Evolutionary conservation across 176 grass and related monocot species (phyloP).

Genomic region (Saccharum officinarum): DNA sequence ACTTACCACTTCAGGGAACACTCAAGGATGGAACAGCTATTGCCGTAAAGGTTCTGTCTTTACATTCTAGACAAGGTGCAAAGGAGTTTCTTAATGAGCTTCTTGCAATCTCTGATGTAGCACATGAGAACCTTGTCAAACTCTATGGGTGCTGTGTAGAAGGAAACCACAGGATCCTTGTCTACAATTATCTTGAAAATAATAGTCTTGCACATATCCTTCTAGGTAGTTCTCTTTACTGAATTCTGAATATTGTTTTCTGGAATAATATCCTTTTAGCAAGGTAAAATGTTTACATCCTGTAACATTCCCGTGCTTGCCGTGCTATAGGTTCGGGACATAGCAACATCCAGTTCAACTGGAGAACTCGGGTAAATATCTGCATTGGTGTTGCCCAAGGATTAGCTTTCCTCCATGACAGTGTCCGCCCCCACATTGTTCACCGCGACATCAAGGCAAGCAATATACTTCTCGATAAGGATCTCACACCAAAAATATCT

Average conservation of each 20-base stretch:
- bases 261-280: not conserved
- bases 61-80: constrained; percentile 71
- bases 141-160: constrained; percentile 75
- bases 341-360: constrained; percentile 66
- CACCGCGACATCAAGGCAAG: constrained; percentile 83
- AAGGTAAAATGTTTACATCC: not conserved
- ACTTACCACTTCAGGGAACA: constrained; percentile 48
- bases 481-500: constrained; percentile 73
- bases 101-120: constrained; percentile 52
- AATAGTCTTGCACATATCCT: constrained; percentile 75
- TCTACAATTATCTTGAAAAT: constrained; percentile 82
- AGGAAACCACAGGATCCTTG: constrained; percentile 65
- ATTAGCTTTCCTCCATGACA: constrained; percentile 63
- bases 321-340: constrained; percentile 48
- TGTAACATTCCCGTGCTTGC: constrained; percentile 20
- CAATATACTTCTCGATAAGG: constrained; percentile 73
- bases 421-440: constrained; percentile 59
- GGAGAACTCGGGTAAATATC: constrained; percentile 67
- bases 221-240: constrained; percentile 50
- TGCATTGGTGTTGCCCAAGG: constrained; percentile 64
- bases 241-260: constrained; percentile 20
- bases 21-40: constrained; percentile 64
- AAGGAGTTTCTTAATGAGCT: constrained; percentile 73
- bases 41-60: constrained; percentile 77
- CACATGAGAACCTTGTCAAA: constrained; percentile 71